A percentile compares a stretch with the other conserved stretches of the same genome.
Conservation (phyloP, 2,329 filamentous ascomycete species). For the Ascochyta lentis region DNA sequence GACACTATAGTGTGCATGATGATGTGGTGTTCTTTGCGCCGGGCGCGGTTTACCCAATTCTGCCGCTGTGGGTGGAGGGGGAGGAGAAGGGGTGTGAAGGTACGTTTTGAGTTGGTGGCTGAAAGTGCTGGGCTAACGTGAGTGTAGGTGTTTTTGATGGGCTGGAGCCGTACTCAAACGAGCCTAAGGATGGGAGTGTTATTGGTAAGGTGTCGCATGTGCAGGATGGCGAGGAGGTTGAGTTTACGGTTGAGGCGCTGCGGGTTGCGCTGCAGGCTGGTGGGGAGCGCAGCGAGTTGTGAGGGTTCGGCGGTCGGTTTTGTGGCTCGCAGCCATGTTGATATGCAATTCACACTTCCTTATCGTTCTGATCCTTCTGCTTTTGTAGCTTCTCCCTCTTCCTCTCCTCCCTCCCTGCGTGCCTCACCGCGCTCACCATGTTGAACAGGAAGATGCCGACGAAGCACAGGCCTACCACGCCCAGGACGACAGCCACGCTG, state of each 20-base stretch:
- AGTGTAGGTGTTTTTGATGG: constrained; percentile 38
- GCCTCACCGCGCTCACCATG: constrained; percentile 45
- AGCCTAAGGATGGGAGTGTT: constrained; percentile 39
- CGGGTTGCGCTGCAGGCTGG: constrained; percentile 26
- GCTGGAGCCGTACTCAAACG: constrained; percentile 40
- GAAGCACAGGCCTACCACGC: constrained; percentile 38
- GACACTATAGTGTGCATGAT: constrained; percentile 50
- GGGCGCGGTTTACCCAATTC: constrained; percentile 57
- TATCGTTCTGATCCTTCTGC: constrained; percentile 4
- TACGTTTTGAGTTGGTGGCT: constrained; percentile 18
- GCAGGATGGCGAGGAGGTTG: constrained; percentile 34
- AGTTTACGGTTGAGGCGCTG: constrained; percentile 42
- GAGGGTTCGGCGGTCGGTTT: not conserved
- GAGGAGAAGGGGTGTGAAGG: constrained; percentile 51
- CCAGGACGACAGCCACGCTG: constrained; percentile 38
- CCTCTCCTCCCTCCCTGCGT: constrained; percentile 47
- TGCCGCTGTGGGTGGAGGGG: constrained; percentile 59
- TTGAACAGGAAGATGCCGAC: constrained; percentile 44
- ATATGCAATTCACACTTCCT: too few species aligned
- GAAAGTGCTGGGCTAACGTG: constrained; percentile 7
- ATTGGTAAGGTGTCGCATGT: constrained; percentile 38
- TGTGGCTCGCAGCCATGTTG: too few species aligned
- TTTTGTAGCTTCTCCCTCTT: constrained; percentile 22
- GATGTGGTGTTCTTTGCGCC: constrained; percentile 61
- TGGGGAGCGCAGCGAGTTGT: constrained; percentile 36